These are phyloP conservation scores for Xylaria curta DNA, from an alignment of 495 filamentous ascomycete species.

Conservation along the genomic window DNA sequence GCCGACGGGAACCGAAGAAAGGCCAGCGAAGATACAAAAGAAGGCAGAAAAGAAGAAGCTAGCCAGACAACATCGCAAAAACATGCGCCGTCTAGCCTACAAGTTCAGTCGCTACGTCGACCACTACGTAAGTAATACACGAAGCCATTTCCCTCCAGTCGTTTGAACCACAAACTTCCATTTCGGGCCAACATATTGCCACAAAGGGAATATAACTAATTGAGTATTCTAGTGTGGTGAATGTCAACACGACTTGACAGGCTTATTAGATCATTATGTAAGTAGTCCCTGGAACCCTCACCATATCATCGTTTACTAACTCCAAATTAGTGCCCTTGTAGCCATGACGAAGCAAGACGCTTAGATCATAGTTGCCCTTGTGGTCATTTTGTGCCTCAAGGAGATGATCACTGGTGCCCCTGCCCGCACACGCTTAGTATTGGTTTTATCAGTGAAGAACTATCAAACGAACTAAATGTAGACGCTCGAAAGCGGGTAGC, in stretches of 20 bases:
- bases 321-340: slow-evolving; percentile 8
- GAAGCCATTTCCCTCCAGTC: not conserved
- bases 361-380: slow-evolving; percentile 9
- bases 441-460: not conserved
- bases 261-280: slow-evolving; percentile 17
- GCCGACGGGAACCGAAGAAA: not conserved
- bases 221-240: slow-evolving; percentile 5
- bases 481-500: not conserved
- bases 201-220: not conserved
- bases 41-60: not conserved
- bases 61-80: not conserved
- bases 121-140: slow-evolving; percentile 2
- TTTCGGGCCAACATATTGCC: not conserved
- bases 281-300: not conserved
- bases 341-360: slow-evolving; percentile 8
- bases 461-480: not conserved
- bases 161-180: not conserved
- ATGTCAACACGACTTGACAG: slow-evolving; percentile 15
- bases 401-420: slow-evolving; percentile 23
- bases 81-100: not conserved
- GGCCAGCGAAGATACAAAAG: not conserved
- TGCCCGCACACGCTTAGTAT: slow-evolving; percentile 18
- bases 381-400: not conserved
- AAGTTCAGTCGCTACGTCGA: not conserved
- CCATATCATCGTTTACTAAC: not conserved